Percentiles rank a stretch among this genome's conserved stretches.
Evolutionary conservation across 73 alveolate species (phyloP).

Genomic region (Paramecium bursaria): DNA sequence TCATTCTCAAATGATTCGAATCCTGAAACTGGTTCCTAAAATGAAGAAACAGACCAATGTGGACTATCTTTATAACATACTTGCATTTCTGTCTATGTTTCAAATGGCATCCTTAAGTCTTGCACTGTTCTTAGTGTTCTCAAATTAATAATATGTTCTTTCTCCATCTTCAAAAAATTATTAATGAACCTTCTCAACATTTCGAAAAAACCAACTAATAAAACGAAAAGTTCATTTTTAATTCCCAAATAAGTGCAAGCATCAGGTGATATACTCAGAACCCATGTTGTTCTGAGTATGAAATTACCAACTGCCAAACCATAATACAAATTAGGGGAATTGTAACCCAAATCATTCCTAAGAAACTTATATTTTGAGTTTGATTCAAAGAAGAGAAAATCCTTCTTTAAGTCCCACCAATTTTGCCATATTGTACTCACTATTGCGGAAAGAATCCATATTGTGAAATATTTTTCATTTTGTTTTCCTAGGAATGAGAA

Average conservation of each 20-base stretch:
- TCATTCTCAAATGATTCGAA: no score
- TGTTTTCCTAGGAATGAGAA: constrained; percentile 20
- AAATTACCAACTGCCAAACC: constrained; percentile 28
- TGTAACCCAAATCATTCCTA: constrained; percentile 35
- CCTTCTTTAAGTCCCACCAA: constrained; percentile 33
- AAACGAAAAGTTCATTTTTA: constrained; percentile 30
- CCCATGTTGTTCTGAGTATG: constrained; percentile 41
- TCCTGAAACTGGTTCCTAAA: no score
- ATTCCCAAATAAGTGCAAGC: constrained; percentile 6
- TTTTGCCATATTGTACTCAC: not conserved
- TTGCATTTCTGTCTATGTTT: no score
- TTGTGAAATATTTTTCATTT: not conserved
- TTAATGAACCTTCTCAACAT: constrained; percentile 43
- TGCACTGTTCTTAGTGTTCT: constrained; percentile 13
- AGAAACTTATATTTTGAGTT: constrained; percentile 1
- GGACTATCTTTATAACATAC: no score
- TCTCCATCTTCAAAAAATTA: constrained; percentile 43
- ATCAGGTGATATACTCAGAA: constrained; percentile 38
- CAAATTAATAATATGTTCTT: constrained; percentile 49
- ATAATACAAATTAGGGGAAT: constrained; percentile 41
- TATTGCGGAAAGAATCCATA: constrained; percentile 26
- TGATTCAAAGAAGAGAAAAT: constrained; percentile 3
- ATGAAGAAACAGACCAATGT: no score
- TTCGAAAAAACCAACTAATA: constrained; percentile 41
- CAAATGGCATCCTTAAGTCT: constrained; percentile 37